Conservation (phyloP, 2,329 filamentous ascomycete genomes). For the Diaporthe australafricana region DNA sequence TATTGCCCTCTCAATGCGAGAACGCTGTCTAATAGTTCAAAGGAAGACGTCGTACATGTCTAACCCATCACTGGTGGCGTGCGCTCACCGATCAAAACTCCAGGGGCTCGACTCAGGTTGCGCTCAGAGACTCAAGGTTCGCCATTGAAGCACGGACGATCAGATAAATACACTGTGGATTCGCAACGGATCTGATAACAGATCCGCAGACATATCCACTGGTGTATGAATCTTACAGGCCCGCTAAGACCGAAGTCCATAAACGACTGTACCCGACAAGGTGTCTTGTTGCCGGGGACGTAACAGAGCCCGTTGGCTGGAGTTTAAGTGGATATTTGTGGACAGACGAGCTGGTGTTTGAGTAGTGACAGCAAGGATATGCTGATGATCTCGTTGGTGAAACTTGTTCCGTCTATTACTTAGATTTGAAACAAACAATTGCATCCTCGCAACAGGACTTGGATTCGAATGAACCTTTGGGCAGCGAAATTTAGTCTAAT, state of each 20-base stretch:
- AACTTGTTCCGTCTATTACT: background rate
- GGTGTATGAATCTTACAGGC: background rate
- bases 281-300: background rate
- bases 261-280: background rate
- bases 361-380: constrained; percentile 3
- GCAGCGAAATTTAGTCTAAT: too few relatives aligned
- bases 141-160: constrained; percentile 7
- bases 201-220: background rate
- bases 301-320: background rate
- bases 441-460: too few relatives aligned
- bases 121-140: background rate
- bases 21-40: background rate
- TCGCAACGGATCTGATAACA: constrained; percentile 11
- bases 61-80: background rate
- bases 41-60: background rate
- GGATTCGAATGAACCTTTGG: too few relatives aligned
- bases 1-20: background rate
- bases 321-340: background rate
- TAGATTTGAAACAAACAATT: too few relatives aligned
- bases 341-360: background rate
- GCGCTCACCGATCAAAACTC: background rate
- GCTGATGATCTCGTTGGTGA: background rate
- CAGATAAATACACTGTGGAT: constrained; percentile 15
- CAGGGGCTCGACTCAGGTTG: constrained; percentile 7
- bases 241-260: background rate